Conservation (phyloP, 306 rosid species). For the Prunus armeniaca region DNA sequence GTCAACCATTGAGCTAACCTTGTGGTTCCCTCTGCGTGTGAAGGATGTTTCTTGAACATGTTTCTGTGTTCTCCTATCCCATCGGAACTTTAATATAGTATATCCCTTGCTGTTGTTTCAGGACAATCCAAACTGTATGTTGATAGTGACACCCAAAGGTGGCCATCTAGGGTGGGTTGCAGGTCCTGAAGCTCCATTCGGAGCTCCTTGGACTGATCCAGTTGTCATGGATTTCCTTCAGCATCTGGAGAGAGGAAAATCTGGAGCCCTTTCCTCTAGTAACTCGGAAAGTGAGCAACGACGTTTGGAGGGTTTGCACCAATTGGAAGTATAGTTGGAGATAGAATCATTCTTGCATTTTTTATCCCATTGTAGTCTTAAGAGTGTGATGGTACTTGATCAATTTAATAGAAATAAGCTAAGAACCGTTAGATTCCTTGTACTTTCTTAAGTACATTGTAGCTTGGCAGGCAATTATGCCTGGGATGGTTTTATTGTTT, state of each 20-base stretch:
- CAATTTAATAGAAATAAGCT: not conserved
- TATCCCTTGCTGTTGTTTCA: conserved; percentile 27
- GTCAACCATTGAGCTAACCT: not conserved
- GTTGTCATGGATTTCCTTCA: conserved; percentile 77
- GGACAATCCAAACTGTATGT: conserved; percentile 84
- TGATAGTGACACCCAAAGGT: conserved; percentile 88
- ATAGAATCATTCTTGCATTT: conserved; percentile 1
- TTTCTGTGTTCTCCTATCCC: not conserved
- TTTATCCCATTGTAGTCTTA: not conserved
- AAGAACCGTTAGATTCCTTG: conserved; percentile 5
- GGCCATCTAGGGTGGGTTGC: conserved; percentile 99
- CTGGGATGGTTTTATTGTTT: not conserved
- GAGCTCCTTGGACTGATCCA: conserved; percentile 91
- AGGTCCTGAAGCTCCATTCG: conserved; percentile 72
- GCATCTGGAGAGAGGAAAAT: conserved; percentile 50
- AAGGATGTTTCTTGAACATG: not conserved
- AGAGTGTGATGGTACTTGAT: not conserved
- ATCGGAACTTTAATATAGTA: not conserved
- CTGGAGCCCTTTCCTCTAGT: conserved; percentile 11
- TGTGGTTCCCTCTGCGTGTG: not conserved
- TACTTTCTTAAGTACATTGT: not conserved
- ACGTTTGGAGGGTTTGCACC: conserved; percentile 25
- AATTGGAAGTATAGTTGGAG: conserved; percentile 37
- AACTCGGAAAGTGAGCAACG: conserved; percentile 11
- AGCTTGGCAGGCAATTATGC: conserved; percentile 7